Conservation (phyloP, 345 rosid genomes). For the Theobroma cacao region DNA sequence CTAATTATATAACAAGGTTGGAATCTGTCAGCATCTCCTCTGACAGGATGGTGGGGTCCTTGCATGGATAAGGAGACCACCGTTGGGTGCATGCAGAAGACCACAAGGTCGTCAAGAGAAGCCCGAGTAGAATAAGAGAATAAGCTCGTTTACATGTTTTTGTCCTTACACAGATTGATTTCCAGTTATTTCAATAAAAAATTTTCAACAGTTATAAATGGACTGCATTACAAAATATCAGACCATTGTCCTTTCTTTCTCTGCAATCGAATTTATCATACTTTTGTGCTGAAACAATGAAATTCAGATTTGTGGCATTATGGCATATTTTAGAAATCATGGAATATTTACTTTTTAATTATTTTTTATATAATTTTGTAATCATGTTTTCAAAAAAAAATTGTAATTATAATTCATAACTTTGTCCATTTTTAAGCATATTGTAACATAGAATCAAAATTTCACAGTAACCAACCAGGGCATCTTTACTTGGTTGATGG, state of each 20-base stretch:
- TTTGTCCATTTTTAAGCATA: background rate
- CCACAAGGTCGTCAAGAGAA: background rate
- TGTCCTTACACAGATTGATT: background rate
- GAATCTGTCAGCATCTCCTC: background rate
- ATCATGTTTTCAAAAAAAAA: no score
- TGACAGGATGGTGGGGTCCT: background rate
- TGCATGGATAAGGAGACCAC: background rate
- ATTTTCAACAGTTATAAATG: no score
- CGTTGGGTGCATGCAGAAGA: background rate
- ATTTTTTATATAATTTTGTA: background rate
- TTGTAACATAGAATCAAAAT: no score
- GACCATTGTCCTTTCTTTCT: background rate
- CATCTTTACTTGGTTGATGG: background rate
- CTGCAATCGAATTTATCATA: background rate
- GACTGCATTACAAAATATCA: no score
- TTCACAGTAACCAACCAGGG: no score
- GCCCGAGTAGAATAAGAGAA: background rate
- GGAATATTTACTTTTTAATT: background rate
- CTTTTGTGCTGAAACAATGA: no score
- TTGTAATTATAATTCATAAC: no score
- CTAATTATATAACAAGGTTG: background rate
- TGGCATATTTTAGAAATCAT: background rate
- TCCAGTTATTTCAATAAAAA: background rate
- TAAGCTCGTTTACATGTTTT: background rate
- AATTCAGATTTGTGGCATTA: background rate